Conservation (phyloP, 208 protist species). For the Trichomonas vaginalis region DNA sequence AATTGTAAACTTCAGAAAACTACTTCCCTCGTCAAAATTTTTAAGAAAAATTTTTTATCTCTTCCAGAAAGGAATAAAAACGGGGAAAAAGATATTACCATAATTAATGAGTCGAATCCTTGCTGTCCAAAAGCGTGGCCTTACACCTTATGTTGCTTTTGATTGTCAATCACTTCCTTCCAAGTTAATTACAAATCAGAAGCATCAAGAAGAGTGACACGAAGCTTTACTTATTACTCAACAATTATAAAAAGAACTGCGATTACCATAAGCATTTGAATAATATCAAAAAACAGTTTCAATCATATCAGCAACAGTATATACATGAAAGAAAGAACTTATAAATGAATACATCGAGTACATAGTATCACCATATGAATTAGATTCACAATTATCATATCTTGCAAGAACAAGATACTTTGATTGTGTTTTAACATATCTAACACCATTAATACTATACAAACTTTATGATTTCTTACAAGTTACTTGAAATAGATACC, state of each 20-base stretch:
- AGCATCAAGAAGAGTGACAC: neutral
- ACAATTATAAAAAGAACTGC: neutral
- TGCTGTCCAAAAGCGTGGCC: neutral
- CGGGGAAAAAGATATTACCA: conserved; percentile 9
- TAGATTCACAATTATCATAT: conserved; percentile 13
- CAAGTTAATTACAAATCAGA: neutral
- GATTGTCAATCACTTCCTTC: neutral
- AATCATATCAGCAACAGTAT: neutral
- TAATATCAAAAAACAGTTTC: neutral
- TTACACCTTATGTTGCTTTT: neutral
- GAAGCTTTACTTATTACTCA: neutral
- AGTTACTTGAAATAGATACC: neutral
- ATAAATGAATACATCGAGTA: neutral
- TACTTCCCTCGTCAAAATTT: too few relatives aligned
- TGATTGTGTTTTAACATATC: neutral
- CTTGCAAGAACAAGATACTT: neutral
- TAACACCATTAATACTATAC: neutral
- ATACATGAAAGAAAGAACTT: neutral
- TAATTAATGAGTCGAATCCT: neutral
- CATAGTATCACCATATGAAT: conserved; percentile 20
- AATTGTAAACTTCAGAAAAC: too few relatives aligned
- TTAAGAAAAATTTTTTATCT: too few relatives aligned
- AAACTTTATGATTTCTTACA: neutral
- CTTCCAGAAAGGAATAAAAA: too few relatives aligned
- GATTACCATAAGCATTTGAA: neutral